phyloP scores from a whole-genome alignment of 176 grass and related monocot genomes.

The Musa itinerans region DNA sequence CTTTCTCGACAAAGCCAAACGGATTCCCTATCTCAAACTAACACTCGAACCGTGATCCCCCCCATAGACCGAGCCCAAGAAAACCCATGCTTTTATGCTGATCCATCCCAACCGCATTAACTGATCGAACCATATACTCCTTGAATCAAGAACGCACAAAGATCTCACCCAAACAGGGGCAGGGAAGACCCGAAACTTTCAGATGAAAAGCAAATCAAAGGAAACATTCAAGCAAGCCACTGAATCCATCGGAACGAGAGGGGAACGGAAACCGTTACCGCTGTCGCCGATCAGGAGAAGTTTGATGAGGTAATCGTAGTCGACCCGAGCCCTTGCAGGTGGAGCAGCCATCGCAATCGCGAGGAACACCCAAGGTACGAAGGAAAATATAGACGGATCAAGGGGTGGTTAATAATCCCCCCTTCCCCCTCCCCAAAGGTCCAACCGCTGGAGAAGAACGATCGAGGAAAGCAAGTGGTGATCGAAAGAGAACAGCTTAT shows the following conservation, averaged over 20 bases:
- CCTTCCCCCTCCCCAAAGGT: not conserved
- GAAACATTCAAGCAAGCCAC: not conserved
- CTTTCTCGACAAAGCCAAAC: not conserved
- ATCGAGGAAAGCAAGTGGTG: not conserved
- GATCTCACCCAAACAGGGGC: not conserved
- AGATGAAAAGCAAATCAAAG: not conserved
- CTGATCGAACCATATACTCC: not conserved
- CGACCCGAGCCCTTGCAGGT: conserved; percentile 53
- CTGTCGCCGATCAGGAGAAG: conserved; percentile 82
- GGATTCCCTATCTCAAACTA: not conserved
- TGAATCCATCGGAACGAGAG: not conserved
- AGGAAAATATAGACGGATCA: not conserved
- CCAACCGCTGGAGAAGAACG: conserved; percentile 5
- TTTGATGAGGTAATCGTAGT: conserved; percentile 79
- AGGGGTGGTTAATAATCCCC: conserved; percentile 3
- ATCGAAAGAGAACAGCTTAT: conserved; percentile 3
- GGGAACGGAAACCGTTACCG: conserved; percentile 37
- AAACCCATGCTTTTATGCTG: not conserved
- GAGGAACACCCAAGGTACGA: no score
- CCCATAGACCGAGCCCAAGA: not conserved
- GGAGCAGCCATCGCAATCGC: conserved; percentile 46
- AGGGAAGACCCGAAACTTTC: not conserved
- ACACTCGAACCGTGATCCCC: not conserved
- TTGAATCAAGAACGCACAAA: not conserved
- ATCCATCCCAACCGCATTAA: not conserved